Conservation (phyloP, 257 asterid genomes). For the Fraxinus excelsior region DNA sequence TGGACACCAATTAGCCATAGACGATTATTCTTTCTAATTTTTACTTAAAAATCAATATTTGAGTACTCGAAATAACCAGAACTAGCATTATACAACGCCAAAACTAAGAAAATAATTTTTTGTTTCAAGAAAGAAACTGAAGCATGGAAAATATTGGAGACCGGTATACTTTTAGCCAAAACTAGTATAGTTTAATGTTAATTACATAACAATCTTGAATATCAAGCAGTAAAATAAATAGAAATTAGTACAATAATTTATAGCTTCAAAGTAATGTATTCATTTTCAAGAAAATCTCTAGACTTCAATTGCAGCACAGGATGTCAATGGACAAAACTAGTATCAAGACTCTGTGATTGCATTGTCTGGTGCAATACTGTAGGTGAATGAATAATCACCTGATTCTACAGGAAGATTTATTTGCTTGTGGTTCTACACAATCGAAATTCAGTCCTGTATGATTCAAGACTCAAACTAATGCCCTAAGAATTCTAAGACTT, state of each 20-base stretch:
- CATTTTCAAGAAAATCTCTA: not conserved
- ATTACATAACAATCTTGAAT: not conserved
- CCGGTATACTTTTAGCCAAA: not conserved
- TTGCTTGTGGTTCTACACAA: not conserved
- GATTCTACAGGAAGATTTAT: not conserved
- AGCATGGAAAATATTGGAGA: not conserved
- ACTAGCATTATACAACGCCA: not conserved
- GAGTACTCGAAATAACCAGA: not conserved
- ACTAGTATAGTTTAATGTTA: not conserved
- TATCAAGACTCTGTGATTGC: not conserved
- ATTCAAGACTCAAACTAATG: not conserved
- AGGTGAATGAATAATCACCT: not conserved
- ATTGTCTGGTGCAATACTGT: not conserved
- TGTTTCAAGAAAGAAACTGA: slow-evolving; percentile 3
- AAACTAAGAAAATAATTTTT: not conserved
- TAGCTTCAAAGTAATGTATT: not conserved
- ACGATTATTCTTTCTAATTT: not conserved
- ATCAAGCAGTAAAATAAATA: not conserved
- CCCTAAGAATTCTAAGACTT: not conserved
- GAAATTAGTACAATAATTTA: not conserved
- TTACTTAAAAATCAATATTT: not conserved
- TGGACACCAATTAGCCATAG: not conserved
- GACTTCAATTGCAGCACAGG: not conserved
- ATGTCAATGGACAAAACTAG: not conserved
- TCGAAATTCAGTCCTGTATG: slow-evolving; percentile 3